Evolutionary conservation across 1,284 basidiomycete species (phyloP).

Genomic region (Trametes versicolor): DNA sequence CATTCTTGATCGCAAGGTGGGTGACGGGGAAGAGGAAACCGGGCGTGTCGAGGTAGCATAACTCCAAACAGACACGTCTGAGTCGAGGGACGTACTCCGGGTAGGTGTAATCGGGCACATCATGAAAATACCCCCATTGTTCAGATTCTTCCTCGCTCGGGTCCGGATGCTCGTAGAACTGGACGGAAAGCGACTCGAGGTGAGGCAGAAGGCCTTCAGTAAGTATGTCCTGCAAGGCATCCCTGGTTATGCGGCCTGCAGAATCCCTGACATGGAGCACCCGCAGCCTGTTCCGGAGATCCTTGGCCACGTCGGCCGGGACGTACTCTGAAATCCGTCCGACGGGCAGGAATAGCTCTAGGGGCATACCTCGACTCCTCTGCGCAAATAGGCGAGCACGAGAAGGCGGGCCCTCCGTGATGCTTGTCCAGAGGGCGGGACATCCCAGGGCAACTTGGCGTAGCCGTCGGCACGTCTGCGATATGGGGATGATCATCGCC

Average conservation of each 20-base stretch:
- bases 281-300: no score
- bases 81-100: not conserved
- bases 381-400: not conserved
- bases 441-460: slow-evolving; percentile 11
- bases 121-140: not conserved
- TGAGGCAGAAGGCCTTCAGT: not conserved
- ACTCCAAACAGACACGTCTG: not conserved
- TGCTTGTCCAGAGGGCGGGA: slow-evolving; percentile 11
- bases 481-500: slow-evolving; percentile 15
- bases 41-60: not conserved
- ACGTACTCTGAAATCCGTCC: not conserved
- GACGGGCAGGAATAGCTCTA: not conserved
- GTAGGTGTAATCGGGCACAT: not conserved
- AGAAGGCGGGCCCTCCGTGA: not conserved
- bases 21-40: no score
- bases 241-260: not conserved
- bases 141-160: no score
- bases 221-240: not conserved
- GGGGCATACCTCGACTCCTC: not conserved
- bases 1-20: no score
- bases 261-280: no score
- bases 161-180: not conserved
- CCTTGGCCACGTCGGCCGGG: not conserved
- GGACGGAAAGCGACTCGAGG: not conserved
- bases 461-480: slow-evolving; percentile 17